A percentile compares a stretch with the other conserved stretches of the same genome.
Conservation (phyloP, 2,329 filamentous ascomycete genomes). For the Tympanopsis confertula region DNA sequence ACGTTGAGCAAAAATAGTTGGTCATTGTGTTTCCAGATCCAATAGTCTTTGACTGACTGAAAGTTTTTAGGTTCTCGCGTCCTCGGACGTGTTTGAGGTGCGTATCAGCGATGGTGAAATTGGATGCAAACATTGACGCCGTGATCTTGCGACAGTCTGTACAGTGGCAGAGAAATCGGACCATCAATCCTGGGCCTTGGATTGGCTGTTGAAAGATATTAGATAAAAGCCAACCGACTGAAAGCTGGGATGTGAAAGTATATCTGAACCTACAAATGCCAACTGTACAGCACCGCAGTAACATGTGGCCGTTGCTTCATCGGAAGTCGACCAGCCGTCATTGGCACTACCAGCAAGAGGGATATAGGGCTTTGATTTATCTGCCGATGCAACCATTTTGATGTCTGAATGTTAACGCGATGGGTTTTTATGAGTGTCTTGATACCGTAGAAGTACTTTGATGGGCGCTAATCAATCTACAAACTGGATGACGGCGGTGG, state of each 20-base stretch:
- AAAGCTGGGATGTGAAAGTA: not conserved
- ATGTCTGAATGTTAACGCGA: too few species aligned
- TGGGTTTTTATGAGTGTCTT: too few species aligned
- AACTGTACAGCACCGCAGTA: slow-evolving; percentile 45
- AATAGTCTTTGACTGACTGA: slow-evolving; percentile 32
- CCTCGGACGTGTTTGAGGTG: slow-evolving; percentile 37
- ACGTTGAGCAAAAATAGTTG: slow-evolving; percentile 48
- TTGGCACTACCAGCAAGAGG: slow-evolving; percentile 21
- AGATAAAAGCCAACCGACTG: not conserved
- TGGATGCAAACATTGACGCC: slow-evolving; percentile 49
- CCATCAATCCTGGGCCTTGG: slow-evolving; percentile 28
- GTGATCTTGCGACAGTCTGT: slow-evolving; percentile 51
- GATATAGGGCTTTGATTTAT: slow-evolving; percentile 19
- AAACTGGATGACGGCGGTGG: too few species aligned
- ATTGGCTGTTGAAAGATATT: slow-evolving; percentile 22
- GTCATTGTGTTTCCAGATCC: slow-evolving; percentile 37
- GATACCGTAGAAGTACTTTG: too few species aligned
- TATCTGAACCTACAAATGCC: slow-evolving; percentile 27
- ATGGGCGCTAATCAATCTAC: too few species aligned
- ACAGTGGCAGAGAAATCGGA: slow-evolving; percentile 47
- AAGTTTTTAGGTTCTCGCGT: slow-evolving; percentile 33
- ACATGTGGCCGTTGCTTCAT: slow-evolving; percentile 43
- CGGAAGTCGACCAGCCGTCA: slow-evolving; percentile 31
- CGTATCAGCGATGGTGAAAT: slow-evolving; percentile 35
- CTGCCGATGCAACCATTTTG: slow-evolving; percentile 6